Base-by-base conservation (phyloP, 2,329 filamentous ascomycete genomes). In the Exophiala spinifera region DNA sequence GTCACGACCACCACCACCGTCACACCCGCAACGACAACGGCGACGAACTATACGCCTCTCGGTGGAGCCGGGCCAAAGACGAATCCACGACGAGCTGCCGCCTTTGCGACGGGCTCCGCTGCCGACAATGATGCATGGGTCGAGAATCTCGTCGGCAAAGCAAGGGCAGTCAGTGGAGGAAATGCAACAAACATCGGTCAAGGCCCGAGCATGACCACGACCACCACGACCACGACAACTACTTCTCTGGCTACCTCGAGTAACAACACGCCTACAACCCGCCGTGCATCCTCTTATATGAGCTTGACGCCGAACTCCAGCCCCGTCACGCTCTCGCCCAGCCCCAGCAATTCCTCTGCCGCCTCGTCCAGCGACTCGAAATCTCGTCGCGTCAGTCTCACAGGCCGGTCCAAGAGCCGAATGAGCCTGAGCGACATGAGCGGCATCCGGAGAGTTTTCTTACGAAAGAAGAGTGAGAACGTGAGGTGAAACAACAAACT, bases 71-170 rank as follows among this genome's bases (percentile, higher is more conserved):
- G 74, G 0, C 74, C 74, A 2, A 74, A 69, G 28, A 71, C 71
- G 15, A 69, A 72, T 28, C 67, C 67, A 17, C 67, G 72, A 49
- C 69, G 71, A 34, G 65, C 13, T 70, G 74, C 52, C 69, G 72
- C 57, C 67, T 73, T 62, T 17, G 44, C 72, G 69, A 19, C 68
- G 67, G 33, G 69, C 65, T 17, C 66, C 68, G 53, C 68, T 67
- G 23, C 65, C 3, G 71, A 75, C 46, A 73, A 73, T 55, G 74
- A 76, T 59, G 73, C 73, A 1, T 77, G 74, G 74, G 74, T 76
- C 8, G 72, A 75, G 61, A 71, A 72, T 49, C 71, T 76, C 17
- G 67, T 76, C 21, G 71, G 72, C 33, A 72, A 75, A 62, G 73
- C 74, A 5, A 66, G 74, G 39, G 66, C 59, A 4, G 58, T 62